Base-by-base conservation (phyloP, 768 basidiomycete species). In the Daedaleopsis nitida region DNA sequence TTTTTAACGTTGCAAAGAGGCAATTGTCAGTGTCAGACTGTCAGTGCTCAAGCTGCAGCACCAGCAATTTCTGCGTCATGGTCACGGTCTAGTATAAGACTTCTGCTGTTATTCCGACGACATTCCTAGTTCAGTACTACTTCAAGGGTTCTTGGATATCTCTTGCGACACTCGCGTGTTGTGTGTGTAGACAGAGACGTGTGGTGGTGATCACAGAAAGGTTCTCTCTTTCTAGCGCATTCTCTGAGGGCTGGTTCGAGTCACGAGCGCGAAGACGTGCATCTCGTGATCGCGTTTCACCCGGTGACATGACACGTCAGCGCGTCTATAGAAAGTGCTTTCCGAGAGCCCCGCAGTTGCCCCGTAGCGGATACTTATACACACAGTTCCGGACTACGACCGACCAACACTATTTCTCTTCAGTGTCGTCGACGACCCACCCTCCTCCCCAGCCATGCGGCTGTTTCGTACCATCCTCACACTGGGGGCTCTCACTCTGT, bases 391-490 rank as follows among this genome's bases (percentile, higher is more conserved):
- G 32, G 23, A 38, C 43, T 53, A 23, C 37, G 35, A 21, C 39
- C 38, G 39, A 53, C n/a, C 48, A 8, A 12, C 32, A n/a, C 48
- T 34, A 32, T 19, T 32, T 58, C 54, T 48, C 45, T 52, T 52
- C 32, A 21, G 34, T 52, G 24, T 17, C 37, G 21, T 55, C 56
- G 48, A 37, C 39, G 17, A 7, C 38, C 21, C 42, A 2, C 43
- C 14, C 14, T 24, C 16, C 52, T 23, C 44, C 14, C 49, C 63
- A 66, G 60, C 74, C 69, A 91, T 91, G 89, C 85, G 86, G 72
- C 71, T 88, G 53, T 72, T 85, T 64, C 76, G 68, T 69, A 72
- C 84, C 12, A 55, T 73, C 60, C 71, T 88, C 68, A 69, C 71
- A 79, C 68, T 79, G 77, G 47, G 72, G 83, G 60, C 74, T 78